Conservation (phyloP, 805 yeast species). For the Hagleromyces aurorensis region DNA sequence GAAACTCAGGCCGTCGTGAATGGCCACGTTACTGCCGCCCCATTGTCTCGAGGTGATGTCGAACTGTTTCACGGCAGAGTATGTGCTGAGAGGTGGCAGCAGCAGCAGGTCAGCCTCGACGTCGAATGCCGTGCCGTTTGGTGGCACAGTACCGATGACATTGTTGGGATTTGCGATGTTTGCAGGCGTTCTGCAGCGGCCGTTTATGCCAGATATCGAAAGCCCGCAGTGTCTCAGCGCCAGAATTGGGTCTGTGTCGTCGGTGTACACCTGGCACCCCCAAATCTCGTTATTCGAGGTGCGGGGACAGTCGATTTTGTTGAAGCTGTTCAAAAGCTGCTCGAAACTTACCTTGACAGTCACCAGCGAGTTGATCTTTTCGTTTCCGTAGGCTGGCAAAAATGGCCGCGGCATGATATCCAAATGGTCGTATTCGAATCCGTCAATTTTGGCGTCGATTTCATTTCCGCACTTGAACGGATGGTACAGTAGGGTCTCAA, state of each 20-base stretch:
- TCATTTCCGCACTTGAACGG: conserved; percentile 9
- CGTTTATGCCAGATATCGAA: conserved; percentile 32
- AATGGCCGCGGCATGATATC: conserved; percentile 20
- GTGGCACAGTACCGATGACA: conserved; percentile 25
- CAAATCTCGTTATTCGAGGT: conserved; percentile 52
- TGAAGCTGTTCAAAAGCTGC: conserved; percentile 27
- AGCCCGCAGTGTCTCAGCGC: conserved; percentile 72
- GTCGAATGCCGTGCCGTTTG: conserved; percentile 20
- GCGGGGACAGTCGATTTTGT: conserved; percentile 35
- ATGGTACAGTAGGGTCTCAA: conserved; percentile 18
- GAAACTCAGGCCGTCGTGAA: conserved; percentile 75
- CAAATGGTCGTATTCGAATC: conserved; percentile 7
- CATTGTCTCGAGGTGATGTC: conserved; percentile 73
- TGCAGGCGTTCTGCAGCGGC: conserved; percentile 35
- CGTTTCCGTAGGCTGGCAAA: conserved; percentile 17
- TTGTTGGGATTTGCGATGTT: conserved; percentile 29
- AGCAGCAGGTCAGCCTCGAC: conserved; percentile 35
- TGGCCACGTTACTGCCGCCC: conserved; percentile 32
- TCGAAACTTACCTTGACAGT: conserved; percentile 18
- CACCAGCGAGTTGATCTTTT: conserved; percentile 18
- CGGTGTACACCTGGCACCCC: conserved; percentile 93
- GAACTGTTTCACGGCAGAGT: conserved; percentile 57
- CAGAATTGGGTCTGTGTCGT: conserved; percentile 79
- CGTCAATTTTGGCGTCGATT: background rate
- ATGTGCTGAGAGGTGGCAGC: conserved; percentile 60